Conservation (phyloP, 305 asterid species). For the Rubia tinctorum region DNA sequence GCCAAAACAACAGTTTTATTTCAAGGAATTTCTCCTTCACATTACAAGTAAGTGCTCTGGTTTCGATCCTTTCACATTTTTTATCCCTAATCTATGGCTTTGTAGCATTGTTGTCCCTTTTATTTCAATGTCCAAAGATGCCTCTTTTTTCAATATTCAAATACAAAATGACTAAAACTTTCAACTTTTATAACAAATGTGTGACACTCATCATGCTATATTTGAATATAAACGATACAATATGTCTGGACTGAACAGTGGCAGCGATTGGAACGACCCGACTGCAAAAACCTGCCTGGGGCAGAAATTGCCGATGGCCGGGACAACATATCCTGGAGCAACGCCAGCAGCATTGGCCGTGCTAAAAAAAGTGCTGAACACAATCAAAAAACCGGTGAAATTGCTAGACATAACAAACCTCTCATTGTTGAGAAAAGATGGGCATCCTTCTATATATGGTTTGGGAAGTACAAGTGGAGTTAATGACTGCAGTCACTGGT, state of each 20-base stretch:
- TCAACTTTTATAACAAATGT: background rate
- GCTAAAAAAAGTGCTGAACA: slow-evolving; percentile 50
- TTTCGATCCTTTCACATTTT: background rate
- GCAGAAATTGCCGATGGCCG: slow-evolving; percentile 46
- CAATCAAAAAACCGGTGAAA: slow-evolving; percentile 45
- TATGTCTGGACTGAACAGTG: slow-evolving; percentile 11
- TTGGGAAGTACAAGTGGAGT: slow-evolving; percentile 29
- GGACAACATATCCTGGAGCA: slow-evolving; percentile 67
- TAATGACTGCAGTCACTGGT: slow-evolving; percentile 95
- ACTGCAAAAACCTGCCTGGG: slow-evolving; percentile 48
- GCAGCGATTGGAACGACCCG: slow-evolving; percentile 67
- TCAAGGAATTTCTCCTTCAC: slow-evolving; percentile 92
- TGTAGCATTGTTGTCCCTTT: too few species aligned
- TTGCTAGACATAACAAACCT: slow-evolving; percentile 69
- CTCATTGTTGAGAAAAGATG: slow-evolving; percentile 76
- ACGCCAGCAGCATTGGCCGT: slow-evolving; percentile 52
- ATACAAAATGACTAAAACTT: too few species aligned
- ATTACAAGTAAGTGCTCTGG: slow-evolving; percentile 60
- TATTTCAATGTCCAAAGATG: too few species aligned
- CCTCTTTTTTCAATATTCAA: too few species aligned
- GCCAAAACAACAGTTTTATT: slow-evolving; percentile 57
- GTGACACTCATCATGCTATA: background rate
- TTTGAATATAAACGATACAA: background rate
- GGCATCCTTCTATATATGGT: slow-evolving; percentile 85
- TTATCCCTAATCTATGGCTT: too few species aligned